Base-by-base conservation (phyloP, 2,329 filamentous ascomycete genomes). In the Capronia americana region DNA sequence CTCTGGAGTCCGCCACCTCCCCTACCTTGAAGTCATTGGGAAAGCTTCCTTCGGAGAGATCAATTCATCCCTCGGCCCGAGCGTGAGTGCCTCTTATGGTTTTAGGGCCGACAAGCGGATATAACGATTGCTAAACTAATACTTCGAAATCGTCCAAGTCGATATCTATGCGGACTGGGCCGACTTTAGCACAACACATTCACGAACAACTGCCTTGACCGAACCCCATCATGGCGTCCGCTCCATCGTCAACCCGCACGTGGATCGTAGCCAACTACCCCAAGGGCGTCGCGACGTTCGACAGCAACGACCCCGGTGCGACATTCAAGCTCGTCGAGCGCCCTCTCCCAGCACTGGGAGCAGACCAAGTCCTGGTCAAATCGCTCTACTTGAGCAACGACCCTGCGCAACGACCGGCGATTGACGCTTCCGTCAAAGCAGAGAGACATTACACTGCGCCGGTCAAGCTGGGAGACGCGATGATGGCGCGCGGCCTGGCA, bases 381-480 rank as follows among this genome's bases (percentile, higher is more conserved):
- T 73, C 76, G 1, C 71, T 80, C 20, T 84, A 79, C 72, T 72
- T 85, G 58, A 84, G 82, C 68, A 85, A 85, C 67, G 84, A 86
- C 73, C 84, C 84, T 0, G 84, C 82, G 3, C 83, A 85, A 71
- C 79, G 84, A 62, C 78, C 77, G 53, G 84, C 83, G 82, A 84
- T 86, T 66, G 76, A 81, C 65, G 34, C 61, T 1, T 60, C 61
- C 20, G 63, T 69, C 57, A 62, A 64, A 8, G 59, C 48, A 4
- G 78, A 78, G 30, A 79, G 83, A 46, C 76, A 83, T 6, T 85
- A 86, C 73, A 74, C 79, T 0, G 73, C 77, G 0, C 83, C 83
- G 8, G 81, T 85, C 10, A 50, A 77, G 23, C 63, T 78, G 46
- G 80, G 79, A 69, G 75, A 76, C 0, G 53, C 74, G 4, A 82